Evolutionary conservation across 2,329 filamentous ascomycete genomes (phyloP), one percentile per base, ranked within the genome.

Genomic region (Apiospora phragmitis): DNA sequence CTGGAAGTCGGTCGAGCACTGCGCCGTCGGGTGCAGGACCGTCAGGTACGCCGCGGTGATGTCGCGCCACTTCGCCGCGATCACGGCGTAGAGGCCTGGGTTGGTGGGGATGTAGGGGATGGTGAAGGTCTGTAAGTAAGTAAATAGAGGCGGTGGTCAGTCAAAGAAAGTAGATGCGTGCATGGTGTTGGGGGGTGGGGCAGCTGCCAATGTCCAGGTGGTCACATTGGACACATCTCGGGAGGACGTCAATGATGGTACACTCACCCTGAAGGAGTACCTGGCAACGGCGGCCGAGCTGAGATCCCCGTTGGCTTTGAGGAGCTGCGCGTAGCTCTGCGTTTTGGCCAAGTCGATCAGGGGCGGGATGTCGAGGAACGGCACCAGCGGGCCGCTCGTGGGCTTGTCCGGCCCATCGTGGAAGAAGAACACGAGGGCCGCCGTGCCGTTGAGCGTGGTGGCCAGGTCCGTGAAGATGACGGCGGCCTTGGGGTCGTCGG

Each of bases 331-430:
- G 42, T 51, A 8, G 75, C 74, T 51, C 77, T 77, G 14, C 70
- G 51, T 51, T 72, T 68, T 9, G 75, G 69, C 71, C 74, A 67
- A 12, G 66, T 35, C n/a, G 49, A 43, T 12, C 70, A 38, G 68
- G 1, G 76, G 69, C 0, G 72, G 68, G 32, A 82, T 78, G 1
- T 77, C 76, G 29, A 81, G 69, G 49, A 81, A 80, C 35, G 79
- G 73, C 16, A 77, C 78, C n/a, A 82, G 79, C 3, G 76, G 70
- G 11, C 76, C 65, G 29, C 72, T 11, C 16, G 72, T 77, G 11
- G 81, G 81, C 3, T 77, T 79, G 14, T 70, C 73, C 4, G 78
- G 74, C 1, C 76, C 80, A 29, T 79, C 74, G 68, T 81, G 81
- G 72, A 80, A 82, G 71, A 78, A 79, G 72, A 80, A 82, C 9